Evolutionary conservation across 306 rosid species (phyloP).

Genomic region (Crotalaria pallida): DNA sequence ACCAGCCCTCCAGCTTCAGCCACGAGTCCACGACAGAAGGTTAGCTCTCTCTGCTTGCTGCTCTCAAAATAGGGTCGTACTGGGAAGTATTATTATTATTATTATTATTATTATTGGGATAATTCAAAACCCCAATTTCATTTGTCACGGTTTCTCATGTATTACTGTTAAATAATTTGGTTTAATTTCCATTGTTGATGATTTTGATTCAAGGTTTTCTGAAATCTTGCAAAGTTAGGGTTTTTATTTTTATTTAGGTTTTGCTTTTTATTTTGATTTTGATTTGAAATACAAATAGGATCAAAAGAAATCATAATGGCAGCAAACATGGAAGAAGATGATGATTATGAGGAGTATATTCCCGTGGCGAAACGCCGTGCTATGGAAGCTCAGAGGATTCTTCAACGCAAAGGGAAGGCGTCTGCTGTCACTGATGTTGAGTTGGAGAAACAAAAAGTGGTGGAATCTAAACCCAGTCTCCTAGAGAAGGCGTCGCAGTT

Average conservation of each 20-base stretch:
- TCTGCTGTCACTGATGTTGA: conserved; percentile 51
- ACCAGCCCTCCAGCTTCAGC: too few relatives aligned
- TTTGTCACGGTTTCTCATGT: too few relatives aligned
- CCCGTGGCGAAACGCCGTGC: conserved; percentile 93
- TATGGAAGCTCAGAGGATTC: conserved; percentile 79
- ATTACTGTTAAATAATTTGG: too few relatives aligned
- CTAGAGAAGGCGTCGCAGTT: conserved; percentile 74
- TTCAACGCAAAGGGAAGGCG: conserved; percentile 68
- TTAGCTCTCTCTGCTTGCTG: too few relatives aligned
- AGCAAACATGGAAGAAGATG: conserved; percentile 61
- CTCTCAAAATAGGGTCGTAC: too few relatives aligned
- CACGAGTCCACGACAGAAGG: too few relatives aligned
- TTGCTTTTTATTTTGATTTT: not conserved
- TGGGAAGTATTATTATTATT: too few relatives aligned
- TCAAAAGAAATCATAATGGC: not conserved
- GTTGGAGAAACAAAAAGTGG: conserved; percentile 46
- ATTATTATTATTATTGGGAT: too few relatives aligned
- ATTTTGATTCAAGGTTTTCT: too few relatives aligned
- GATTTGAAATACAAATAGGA: not conserved
- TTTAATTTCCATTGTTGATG: too few relatives aligned
- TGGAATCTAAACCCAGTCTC: conserved; percentile 78
- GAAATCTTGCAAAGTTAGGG: not conserved
- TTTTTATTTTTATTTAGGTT: not conserved
- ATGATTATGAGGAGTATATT: conserved; percentile 69
- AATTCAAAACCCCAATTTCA: too few relatives aligned